Base-by-base conservation (phyloP, 768 basidiomycete species). In the Coprinellus micaceus region DNA sequence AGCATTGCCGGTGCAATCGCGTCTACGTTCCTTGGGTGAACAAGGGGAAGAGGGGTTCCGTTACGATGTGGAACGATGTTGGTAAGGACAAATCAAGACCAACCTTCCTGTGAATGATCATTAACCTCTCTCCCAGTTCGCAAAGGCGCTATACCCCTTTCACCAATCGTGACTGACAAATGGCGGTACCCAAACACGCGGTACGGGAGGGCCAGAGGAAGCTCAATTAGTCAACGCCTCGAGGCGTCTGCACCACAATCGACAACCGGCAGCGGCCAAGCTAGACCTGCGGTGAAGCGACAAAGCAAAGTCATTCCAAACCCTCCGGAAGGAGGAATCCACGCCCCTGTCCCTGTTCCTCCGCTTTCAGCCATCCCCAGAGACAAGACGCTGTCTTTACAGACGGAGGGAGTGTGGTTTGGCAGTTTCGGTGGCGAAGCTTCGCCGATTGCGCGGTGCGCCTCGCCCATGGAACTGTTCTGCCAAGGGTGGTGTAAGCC, bases 11-110 rank as follows among this genome's bases (percentile, higher is more conserved):
- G 0, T 80, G 77, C 53, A 78, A 80, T 56, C 67, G 74, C 17
- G 73, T 77, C 2, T 79, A 73, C 44, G 75, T 77, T 1, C 79
- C 79, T 0, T 80, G 77, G 77, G 56, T 73, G 2, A 77, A 74
- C 36, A 78, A 78, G 58, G 77, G 75, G 13, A 66, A 60, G 28
- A 61, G 78, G 5, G 63, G 66, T 33, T 73, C 74, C 29, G 64
- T 71, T 40, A 64, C 70, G 5, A 58, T 58, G 36, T 67, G 69
- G 69, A 74, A 73, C 37, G 50, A 49, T 7, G 71, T 65, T 24
- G 67, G 74, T 74, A 33, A 39, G 69, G 7, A 33, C 33, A 33
- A 33, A 33, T 33, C 33, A 58, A 13, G 9, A 15, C 36, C 21
- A 9, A 22, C 44, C 56, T 3, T 43, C 11, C 6, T 47, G 5